Evolutionary conservation across 495 filamentous ascomycete species (phyloP), one percentile per base, ranked within the genome.

Genomic region (Cercophora sp.): DNA sequence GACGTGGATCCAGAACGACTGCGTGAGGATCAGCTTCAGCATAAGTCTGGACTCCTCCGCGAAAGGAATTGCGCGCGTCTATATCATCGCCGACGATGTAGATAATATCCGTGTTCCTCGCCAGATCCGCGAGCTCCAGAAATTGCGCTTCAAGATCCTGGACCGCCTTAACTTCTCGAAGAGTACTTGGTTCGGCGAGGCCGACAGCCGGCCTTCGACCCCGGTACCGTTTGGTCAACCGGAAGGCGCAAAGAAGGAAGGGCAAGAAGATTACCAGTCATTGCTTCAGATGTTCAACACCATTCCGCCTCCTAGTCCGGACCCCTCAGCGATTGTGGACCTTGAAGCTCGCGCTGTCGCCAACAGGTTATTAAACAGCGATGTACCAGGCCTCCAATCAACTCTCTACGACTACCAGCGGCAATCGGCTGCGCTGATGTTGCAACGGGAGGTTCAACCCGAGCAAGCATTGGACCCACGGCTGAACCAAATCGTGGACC

Each of bases 221-320:
- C 50, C 50, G 0, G 41, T 13, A 5, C 19, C 5, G 19, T 48
- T 43, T 35, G 40, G 22, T 1, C 15, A 5, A 19, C n/a, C 40
- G 11, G 36, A 51, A 1, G 31, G 18, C 1, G 15, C 42, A 16
- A 47, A 8, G 22, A 15, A 41, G 9, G 35, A 5, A 8, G 26
- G 31, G 2, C 22, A 50, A 5, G 46, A 42, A 10, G 31, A 44
- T 1, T 74, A 85, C 5, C 52, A 53, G 10, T 89, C 88, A 0
- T 67, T 96, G 0, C 87, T 91, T 58, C 82, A 88, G 52, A 80
- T 96, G 55, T 97, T 94, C 72, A 97, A 96, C 70, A 88, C 77
- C 3, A 70, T 96, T 8, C 76, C 85, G 9, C 84, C 90, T 8
- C 92, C 92, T 1, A 60, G 75, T 2, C 87, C 89, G 6, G 55